Base-by-base conservation (phyloP, 2,329 filamentous ascomycete genomes). In the Fusarium napiforme region DNA sequence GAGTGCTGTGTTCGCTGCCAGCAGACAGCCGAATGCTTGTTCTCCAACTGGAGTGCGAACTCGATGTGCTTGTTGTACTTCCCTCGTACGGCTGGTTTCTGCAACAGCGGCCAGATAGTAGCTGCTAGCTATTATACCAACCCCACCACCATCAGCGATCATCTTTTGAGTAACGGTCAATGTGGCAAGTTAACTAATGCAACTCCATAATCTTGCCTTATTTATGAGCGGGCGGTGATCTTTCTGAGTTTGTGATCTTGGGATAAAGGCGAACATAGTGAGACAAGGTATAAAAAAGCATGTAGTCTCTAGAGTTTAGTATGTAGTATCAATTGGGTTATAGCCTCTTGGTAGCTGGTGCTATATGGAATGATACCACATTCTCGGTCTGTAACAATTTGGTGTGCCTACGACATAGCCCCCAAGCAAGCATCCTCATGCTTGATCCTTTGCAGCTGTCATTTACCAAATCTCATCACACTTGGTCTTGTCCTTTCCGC, bases 401-500 rank as follows among this genome's bases (percentile, higher is more conserved):
- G 0, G 4, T 18, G 5, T 52, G 2, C 4, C n/a, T 21, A 7
- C 2, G 11, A 15, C 4, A 19, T 26, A 11, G 2, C 14, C 9
- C 6, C 14, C 12, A 4, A 53, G 3, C n/a, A 26, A 14, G 4
- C 18, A 36, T 23, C 18, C 1, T 9, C 7, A 16, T 4, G 2
- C 9, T 11, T 7, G n/a, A 21, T 10, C 11, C 3, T 21, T 19
- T 19, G 3, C 32, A 32, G 12, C 12, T 2, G 2, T 11, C 14
- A 7, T 32, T 32, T 57, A 64, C 50, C 47, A 66, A 26, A 57
- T 57, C 36, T 42, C 47, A 19, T 64, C 34, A 4, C 63, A 66
- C 42, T 66, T 57, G 5, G 60, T 64, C 30, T 64, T 66, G 42
- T 66, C 60, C 7, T 56, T 63, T 21, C 63, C 63, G 5, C 63